Conservation (phyloP, 169 alveolate species). For the Amoebophrya sp. region DNA sequence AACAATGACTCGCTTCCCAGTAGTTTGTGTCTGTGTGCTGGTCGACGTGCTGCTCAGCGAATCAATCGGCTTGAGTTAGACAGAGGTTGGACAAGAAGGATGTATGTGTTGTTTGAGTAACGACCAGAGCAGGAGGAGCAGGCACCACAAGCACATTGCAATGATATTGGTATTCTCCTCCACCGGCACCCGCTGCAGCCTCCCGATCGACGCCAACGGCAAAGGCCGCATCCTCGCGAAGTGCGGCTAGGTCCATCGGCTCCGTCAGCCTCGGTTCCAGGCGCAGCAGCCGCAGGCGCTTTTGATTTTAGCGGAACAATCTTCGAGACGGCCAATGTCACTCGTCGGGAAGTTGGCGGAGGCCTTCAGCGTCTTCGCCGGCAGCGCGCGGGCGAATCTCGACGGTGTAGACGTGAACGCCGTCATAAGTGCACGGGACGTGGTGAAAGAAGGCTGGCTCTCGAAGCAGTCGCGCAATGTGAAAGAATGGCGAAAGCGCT, state of each 20-base stretch:
- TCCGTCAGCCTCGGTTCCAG: neutral
- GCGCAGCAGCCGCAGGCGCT: neutral
- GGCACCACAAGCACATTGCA: too few relatives aligned
- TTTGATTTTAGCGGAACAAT: neutral
- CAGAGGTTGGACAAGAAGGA: too few relatives aligned
- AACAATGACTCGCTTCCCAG: too few relatives aligned
- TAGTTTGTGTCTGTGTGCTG: too few relatives aligned
- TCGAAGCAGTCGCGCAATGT: neutral
- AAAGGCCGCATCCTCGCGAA: neutral
- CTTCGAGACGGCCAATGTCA: neutral
- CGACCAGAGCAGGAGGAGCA: too few relatives aligned
- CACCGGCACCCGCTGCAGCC: too few relatives aligned
- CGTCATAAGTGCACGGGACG: neutral
- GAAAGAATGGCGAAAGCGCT: neutral
- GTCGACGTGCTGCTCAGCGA: too few relatives aligned
- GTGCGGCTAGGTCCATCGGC: neutral
- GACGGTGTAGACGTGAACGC: neutral
- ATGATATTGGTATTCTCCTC: too few relatives aligned
- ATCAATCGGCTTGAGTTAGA: too few relatives aligned
- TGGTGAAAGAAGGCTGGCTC: neutral
- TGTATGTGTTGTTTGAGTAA: too few relatives aligned
- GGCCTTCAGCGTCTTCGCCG: neutral
- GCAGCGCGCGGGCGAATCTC: neutral
- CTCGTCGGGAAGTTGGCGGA: neutral
- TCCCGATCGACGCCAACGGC: neutral